phyloP scores from a whole-genome alignment of 306 rosid genomes.

The Sicyos edulis region DNA sequence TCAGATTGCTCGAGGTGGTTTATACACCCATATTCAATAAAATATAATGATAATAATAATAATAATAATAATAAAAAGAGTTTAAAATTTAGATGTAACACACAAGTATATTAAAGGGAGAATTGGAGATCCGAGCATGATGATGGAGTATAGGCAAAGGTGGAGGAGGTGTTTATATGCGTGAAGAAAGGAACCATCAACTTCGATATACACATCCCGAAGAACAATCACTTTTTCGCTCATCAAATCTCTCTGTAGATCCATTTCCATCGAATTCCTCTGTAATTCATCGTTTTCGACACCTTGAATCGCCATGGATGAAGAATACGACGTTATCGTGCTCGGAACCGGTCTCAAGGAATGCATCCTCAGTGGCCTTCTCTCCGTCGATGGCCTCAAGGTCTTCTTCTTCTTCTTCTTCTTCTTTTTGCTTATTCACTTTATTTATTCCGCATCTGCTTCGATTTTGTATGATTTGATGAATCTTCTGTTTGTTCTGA shows the following conservation, averaged over 20 bases:
- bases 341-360: constrained; percentile 94
- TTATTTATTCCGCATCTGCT: too few relatives aligned
- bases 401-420: constrained; percentile 22
- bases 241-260: constrained; percentile 14
- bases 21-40: too few relatives aligned
- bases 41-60: too few relatives aligned
- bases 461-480: neutral
- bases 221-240: neutral
- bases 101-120: too few relatives aligned
- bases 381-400: constrained; percentile 98
- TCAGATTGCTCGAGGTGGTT: too few relatives aligned
- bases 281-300: neutral
- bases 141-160: neutral
- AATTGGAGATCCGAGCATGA: too few relatives aligned
- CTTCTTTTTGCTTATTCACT: neutral
- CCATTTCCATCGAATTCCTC: neutral
- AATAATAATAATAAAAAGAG: too few relatives aligned
- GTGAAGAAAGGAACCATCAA: neutral
- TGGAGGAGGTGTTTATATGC: constrained; percentile 3
- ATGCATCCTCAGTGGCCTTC: constrained; percentile 98
- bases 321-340: constrained; percentile 83
- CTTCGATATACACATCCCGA: neutral
- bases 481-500: neutral
- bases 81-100: too few relatives aligned
- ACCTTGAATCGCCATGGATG: constrained; percentile 51